A percentile compares a stretch with the other conserved stretches of the same genome.
These are phyloP conservation scores for Omphalea diandra DNA, from an alignment of 441 rosid genomes.

Conservation along the genomic window DNA sequence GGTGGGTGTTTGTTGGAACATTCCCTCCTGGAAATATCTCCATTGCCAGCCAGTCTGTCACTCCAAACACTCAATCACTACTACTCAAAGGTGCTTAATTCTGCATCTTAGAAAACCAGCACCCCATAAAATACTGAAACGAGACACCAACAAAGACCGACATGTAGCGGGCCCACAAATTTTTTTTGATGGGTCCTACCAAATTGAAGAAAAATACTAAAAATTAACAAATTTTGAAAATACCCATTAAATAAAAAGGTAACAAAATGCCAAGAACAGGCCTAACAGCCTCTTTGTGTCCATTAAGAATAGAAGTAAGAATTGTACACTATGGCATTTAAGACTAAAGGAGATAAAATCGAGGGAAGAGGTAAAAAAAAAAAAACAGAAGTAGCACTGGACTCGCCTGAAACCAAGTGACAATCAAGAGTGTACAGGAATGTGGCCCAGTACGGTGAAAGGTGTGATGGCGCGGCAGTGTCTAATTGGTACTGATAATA, in stretches of 20 bases:
- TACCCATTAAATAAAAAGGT: background rate
- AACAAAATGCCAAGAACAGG: conserved; percentile 21
- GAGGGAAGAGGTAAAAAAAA: background rate
- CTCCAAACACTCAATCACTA: background rate
- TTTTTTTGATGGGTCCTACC: background rate
- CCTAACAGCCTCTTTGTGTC: conserved; percentile 25
- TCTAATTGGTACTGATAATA: background rate
- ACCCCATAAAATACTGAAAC: background rate
- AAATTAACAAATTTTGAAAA: background rate
- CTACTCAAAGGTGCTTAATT: background rate
- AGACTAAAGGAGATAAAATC: conserved; percentile 18
- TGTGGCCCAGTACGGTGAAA: background rate
- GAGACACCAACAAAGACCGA: background rate
- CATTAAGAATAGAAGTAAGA: conserved; percentile 18
- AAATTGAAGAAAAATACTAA: background rate
- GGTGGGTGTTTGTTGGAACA: background rate
- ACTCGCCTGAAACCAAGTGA: background rate
- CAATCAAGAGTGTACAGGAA: background rate
- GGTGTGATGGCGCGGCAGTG: background rate
- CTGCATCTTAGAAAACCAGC: background rate
- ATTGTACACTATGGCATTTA: conserved; percentile 11
- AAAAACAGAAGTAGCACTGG: too few relatives aligned
- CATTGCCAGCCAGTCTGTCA: background rate
- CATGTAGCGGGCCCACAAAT: background rate
- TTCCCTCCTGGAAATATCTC: background rate